Base-by-base conservation (phyloP, 768 basidiomycete species). In the Auricularia heimuer region DNA sequence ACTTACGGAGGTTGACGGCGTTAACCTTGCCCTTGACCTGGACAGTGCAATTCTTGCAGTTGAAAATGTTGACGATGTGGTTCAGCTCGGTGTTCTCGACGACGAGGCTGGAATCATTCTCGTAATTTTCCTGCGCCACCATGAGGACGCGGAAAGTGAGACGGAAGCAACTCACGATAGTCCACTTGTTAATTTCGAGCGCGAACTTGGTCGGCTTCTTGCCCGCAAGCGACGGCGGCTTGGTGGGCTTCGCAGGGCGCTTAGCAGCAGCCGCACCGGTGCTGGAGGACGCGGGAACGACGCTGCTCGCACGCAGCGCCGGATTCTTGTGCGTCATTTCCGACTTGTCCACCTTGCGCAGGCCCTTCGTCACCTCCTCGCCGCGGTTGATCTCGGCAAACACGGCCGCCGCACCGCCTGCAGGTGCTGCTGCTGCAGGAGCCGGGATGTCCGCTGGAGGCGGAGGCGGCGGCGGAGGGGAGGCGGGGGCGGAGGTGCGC, bases 321-420 rank as follows among this genome's bases (percentile, higher is more conserved):
- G 97, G 96, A 71, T 99, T 98, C 82, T 99, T 98, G 80, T 99
- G 97, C 3, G 94, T 98, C 94, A 96, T 95, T 75, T 98, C 89
- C 68, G 91, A 94, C 79, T 87, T 89, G 73, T 94, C 92, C 35
- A 99, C 97, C 74, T 97, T 98, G 69, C 89, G 87, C 70, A 99
- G 75, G 11, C 90, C 87, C 72, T 90, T 91, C 4, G 96, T 98
- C 39, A 99, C 88, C 3, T 88, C 87, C 67, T 87, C 90, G 0
- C 96, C 95, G 51, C 88, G 83, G 72, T 98, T 98, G 58, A 99
- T 77, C 64, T 93, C 84, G 1, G 94, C 92, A 64, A 99, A 95
- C 33, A 99, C 90, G 3, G 90, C 90, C 11, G 85, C 85, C 16
- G 82, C 81, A 12, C 89, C 87, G 2, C 84, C 84, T 3, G 75